phyloP scores from a whole-genome alignment of 78 protist genomes.

The Dictyostelium firmibasis region DNA sequence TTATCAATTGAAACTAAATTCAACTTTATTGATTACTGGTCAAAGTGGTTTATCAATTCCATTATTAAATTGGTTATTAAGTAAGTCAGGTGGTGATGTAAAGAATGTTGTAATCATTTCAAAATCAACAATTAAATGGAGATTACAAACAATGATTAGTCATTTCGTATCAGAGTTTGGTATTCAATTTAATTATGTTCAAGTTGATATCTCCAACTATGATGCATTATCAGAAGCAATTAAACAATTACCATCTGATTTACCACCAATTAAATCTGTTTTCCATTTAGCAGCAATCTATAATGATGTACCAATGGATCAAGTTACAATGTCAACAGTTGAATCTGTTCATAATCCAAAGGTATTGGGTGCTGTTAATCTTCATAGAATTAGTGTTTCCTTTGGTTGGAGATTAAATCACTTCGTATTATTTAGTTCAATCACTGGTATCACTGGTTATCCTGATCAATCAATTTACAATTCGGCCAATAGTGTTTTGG shows the following conservation, averaged over 20 bases:
- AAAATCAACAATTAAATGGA: conserved; percentile 13
- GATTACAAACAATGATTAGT: neutral
- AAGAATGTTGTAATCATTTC: conserved; percentile 29
- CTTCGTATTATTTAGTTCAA: conserved; percentile 75
- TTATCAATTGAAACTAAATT: neutral
- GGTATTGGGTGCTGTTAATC: conserved; percentile 72
- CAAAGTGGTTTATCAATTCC: conserved; percentile 54
- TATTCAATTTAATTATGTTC: neutral
- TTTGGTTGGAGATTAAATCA: conserved; percentile 29
- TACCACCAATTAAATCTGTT: conserved; percentile 59
- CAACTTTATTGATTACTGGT: conserved; percentile 37
- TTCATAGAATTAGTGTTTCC: conserved; percentile 26
- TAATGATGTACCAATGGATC: conserved; percentile 32
- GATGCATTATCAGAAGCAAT: neutral
- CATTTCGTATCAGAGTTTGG: neutral
- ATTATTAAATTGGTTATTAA: conserved; percentile 22
- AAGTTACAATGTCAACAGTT: neutral
- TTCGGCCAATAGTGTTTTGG: conserved; percentile 83
- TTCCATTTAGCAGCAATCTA: conserved; percentile 79
- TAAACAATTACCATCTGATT: neutral
- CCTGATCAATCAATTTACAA: conserved; percentile 79
- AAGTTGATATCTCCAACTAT: conserved; percentile 13
- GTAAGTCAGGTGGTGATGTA: neutral
- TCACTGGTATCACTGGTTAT: conserved; percentile 67
- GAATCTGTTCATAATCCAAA: conserved; percentile 62